Base-by-base conservation (phyloP, 2,329 filamentous ascomycete genomes). In the Colletotrichum tabaci region DNA sequence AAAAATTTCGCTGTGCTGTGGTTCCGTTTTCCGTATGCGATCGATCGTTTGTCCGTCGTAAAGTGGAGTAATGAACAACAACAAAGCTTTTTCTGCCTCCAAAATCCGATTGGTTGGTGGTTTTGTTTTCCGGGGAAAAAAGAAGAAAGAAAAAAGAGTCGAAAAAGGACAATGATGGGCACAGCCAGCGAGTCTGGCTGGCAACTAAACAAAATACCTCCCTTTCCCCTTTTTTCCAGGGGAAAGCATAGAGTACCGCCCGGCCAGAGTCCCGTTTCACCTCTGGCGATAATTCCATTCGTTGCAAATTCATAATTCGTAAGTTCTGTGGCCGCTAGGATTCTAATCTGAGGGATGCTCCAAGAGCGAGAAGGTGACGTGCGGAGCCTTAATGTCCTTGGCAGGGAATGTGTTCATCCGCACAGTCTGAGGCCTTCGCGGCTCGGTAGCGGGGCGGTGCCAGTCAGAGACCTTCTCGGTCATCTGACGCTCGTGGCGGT, bases 401-500 rank as follows among this genome's bases (percentile, higher is more conserved):
- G 58, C 49, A 12, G 66, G 65, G 35, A 71, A 67, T 30, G 73
- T 71, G 40, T 65, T 67, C 70, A 66, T 72, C 18, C 70, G 53
- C 18, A 73, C 68, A 23, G 71, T 57, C 42, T 56, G 58, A 18
- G 53, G 72, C 64, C 69, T 73, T 72, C 68, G 73, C 71, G 47
- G 61, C 52, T 74, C 71, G 38, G 44, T 35, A 35, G 60, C 30
- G 8, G 66, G 42, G 30, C 13, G 40, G 44, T 68, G 68, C 71
- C 71, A 73, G 47, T 72, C 72, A 38, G 60, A 58, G 52, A 60
- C 58, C 72, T 77, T 77, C 71, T 75, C 74, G 42, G 76, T 76
- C 74, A 83, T 82, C 74, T 82, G 82, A 74, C 82, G 82, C 74
- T 84, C 81, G 74, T 85, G 84, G 58, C 76, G 79, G 77, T 84